These are phyloP conservation scores for Gracilaria gracilis DNA, from an alignment of 23 red algal genomes.

Conservation along the genomic window DNA sequence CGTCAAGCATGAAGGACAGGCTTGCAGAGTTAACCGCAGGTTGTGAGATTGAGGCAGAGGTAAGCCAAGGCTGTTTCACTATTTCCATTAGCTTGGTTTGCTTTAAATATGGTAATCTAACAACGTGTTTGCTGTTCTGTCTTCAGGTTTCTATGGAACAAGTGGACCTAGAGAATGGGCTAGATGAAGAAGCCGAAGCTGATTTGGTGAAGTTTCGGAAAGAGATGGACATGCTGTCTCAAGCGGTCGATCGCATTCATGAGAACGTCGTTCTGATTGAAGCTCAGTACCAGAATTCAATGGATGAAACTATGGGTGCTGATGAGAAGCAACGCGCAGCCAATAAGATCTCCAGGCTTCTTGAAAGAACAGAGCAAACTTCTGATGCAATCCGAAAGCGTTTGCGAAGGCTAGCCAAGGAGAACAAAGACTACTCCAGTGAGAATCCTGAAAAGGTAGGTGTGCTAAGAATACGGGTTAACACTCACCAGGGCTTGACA, in stretches of 20 bases:
- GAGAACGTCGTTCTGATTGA: constrained; percentile 56
- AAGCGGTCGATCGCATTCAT: constrained; percentile 54
- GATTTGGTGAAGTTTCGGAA: constrained; percentile 36
- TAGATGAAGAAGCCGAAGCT: constrained; percentile 25
- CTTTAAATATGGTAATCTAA: background rate
- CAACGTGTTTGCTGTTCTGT: background rate
- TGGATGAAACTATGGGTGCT: constrained; percentile 6
- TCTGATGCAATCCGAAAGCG: constrained; percentile 72
- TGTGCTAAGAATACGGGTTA: constrained; percentile 54
- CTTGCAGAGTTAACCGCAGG: constrained; percentile 63
- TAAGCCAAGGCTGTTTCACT: constrained; percentile 1
- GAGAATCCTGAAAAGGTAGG: constrained; percentile 51
- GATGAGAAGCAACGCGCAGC: constrained; percentile 10
- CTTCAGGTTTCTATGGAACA: constrained; percentile 37
- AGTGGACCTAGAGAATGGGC: constrained; percentile 35
- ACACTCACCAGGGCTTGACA: constrained; percentile 75
- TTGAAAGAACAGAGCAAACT: constrained; percentile 57
- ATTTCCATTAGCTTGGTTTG: background rate
- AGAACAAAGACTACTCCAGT: constrained; percentile 58
- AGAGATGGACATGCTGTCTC: constrained; percentile 52
- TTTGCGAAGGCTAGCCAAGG: constrained; percentile 73
- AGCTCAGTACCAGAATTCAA: constrained; percentile 45
- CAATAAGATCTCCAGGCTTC: constrained; percentile 38
- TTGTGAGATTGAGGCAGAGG: constrained; percentile 9
- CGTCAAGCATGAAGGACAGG: constrained; percentile 59